Conservation (phyloP, 1,284 basidiomycete genomes). For the Fomitopsis pinicola region DNA sequence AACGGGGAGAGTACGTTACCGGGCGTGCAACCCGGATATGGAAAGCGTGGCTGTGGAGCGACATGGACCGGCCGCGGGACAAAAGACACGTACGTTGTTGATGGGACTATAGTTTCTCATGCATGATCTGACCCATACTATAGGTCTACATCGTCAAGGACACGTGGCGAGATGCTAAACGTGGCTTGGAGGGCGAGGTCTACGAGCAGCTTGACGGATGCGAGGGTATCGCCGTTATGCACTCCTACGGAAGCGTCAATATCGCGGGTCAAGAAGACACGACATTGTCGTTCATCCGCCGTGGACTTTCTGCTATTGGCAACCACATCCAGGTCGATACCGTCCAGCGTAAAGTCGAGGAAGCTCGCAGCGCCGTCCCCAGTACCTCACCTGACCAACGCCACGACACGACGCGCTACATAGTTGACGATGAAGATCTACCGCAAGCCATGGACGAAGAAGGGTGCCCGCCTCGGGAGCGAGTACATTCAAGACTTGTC, state of each 20-base stretch:
- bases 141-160: constrained; percentile 10
- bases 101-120: neutral
- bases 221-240: constrained; percentile 1
- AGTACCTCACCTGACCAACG: no score
- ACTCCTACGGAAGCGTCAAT: neutral
- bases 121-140: neutral
- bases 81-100: neutral
- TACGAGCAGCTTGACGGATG: neutral
- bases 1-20: constrained; percentile 1
- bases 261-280: neutral
- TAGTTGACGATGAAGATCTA: neutral
- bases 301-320: neutral
- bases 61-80: neutral
- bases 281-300: neutral
- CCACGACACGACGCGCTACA: no score
- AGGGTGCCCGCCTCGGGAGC: neutral
- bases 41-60: constrained; percentile 8
- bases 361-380: no score
- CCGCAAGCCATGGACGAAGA: neutral
- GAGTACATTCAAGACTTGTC: neutral
- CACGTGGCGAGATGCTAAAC: constrained; percentile 9
- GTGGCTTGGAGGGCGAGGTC: constrained; percentile 7
- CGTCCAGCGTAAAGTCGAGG: no score
- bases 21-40: constrained; percentile 8
- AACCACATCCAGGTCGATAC: no score